Base-by-base conservation (phyloP, 2,329 filamentous ascomycete genomes). In the Stachybotrys chartarum region DNA sequence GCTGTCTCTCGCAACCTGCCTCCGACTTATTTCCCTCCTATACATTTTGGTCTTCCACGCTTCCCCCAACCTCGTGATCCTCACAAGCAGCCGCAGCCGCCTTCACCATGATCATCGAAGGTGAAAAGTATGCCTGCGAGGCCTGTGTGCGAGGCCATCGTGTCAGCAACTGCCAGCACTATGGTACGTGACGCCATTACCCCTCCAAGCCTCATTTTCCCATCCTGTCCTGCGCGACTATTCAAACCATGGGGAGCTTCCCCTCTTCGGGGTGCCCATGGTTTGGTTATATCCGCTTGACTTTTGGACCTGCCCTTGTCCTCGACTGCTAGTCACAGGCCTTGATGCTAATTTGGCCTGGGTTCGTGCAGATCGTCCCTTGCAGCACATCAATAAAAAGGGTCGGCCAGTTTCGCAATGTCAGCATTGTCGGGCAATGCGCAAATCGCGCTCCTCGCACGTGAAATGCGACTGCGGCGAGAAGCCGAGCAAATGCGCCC, bases 111-210 rank as follows among this genome's bases (percentile, higher is more conserved):
- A 81, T 92, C 72, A 89, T 92, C 73, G 86, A 96, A 81, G 93
- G 93, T 74, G 91, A 96, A 79, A 97, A 97, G 80, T 97, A 85
- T 79, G 93, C 93, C 75, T 97, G 93, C 81, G 90, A 96, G 78
- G 92, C 92, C 77, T 99, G 94, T 78, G 91, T 99, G 72, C 89
- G 94, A 75, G 94, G 94, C 70, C 94, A 99, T 79, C 90, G 94
- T 71, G 94, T 99, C 71, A 97, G 92, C 87, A 96, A 94, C 72
- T 99, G 94, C 80, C 91, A 93, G 73, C 94, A 99, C 75, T 83
- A 85, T 72, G 91, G 92, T 96, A 84, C 79, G 89, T 82, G 60
- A 64, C 54, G 53, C 58, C 59, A 52, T 54, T 51, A 51, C 59
- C 56, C 51, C 39, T 52, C 53, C 54, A 53, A 52, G 31, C 57